phyloP scores from a whole-genome alignment of 768 basidiomycete species.

The Pleurotus citrinopileatus region DNA sequence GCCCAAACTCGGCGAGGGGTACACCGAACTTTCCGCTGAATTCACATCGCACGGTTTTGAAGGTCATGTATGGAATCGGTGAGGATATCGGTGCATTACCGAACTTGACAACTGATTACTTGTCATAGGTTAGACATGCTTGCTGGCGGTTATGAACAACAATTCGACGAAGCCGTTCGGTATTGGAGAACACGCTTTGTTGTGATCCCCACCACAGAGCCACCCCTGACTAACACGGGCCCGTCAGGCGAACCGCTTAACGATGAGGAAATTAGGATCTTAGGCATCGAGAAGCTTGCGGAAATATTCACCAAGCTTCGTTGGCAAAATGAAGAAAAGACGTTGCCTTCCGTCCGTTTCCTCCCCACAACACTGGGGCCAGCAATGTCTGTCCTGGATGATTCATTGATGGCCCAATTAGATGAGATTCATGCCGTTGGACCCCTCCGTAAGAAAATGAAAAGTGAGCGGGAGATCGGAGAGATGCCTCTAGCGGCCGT shows the following conservation, averaged over 20 bases:
- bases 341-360: constrained; percentile 64
- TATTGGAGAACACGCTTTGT: constrained; percentile 96
- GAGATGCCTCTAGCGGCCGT: constrained; percentile 63
- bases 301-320: constrained; percentile 84
- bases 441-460: constrained; percentile 76
- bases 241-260: constrained; percentile 72
- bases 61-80: constrained; percentile 88
- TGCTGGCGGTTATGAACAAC: constrained; percentile 77
- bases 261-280: constrained; percentile 83
- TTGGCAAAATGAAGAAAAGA: constrained; percentile 68
- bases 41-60: constrained; percentile 80
- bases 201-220: constrained; percentile 81
- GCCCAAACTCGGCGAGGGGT: constrained; percentile 87
- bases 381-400: constrained; percentile 75
- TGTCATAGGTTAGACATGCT: constrained; percentile 74
- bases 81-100: constrained; percentile 13
- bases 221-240: constrained; percentile 52
- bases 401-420: constrained; percentile 72
- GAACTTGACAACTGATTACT: background rate
- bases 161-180: constrained; percentile 77
- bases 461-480: constrained; percentile 69
- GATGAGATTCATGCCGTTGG: constrained; percentile 77
- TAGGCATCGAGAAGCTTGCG: constrained; percentile 90
- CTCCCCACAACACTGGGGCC: constrained; percentile 86
- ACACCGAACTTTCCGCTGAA: constrained; percentile 71